Percentiles rank a stretch among this genome's conserved stretches.
These are phyloP conservation scores for Claviceps humidiphila DNA, from an alignment of 2,329 filamentous ascomycete species.

Conservation along the genomic window DNA sequence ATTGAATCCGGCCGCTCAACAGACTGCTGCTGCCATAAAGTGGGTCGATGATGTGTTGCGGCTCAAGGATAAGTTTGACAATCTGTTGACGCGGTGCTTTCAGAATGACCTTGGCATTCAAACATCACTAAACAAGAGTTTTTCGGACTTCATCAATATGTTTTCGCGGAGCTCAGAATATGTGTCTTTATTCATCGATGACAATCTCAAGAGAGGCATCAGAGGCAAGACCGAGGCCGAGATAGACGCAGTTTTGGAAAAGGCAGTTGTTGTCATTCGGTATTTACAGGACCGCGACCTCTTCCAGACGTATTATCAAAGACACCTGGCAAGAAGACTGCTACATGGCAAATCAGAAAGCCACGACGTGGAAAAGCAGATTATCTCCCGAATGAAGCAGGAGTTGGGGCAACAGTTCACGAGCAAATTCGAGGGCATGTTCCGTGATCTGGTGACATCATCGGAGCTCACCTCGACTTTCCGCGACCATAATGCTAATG, in stretches of 20 bases:
- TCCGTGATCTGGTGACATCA: slow-evolving; percentile 86
- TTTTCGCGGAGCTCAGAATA: slow-evolving; percentile 79
- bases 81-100: slow-evolving; percentile 62
- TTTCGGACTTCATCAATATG: slow-evolving; percentile 86
- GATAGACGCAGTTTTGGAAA: slow-evolving; percentile 72
- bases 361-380: slow-evolving; percentile 84
- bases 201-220: slow-evolving; percentile 87
- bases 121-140: slow-evolving; percentile 72
- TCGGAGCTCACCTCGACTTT: slow-evolving; percentile 70
- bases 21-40: slow-evolving; percentile 76
- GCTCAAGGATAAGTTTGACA: slow-evolving; percentile 83
- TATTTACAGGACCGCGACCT: slow-evolving; percentile 88
- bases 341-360: slow-evolving; percentile 83
- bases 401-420: slow-evolving; percentile 94
- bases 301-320: slow-evolving; percentile 97
- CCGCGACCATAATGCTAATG: slow-evolving; percentile 47
- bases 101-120: slow-evolving; percentile 63
- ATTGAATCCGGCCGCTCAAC: slow-evolving; percentile 49
- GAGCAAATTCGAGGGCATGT: slow-evolving; percentile 88
- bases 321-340: slow-evolving; percentile 78
- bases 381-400: slow-evolving; percentile 94
- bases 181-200: slow-evolving; percentile 91
- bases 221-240: slow-evolving; percentile 86
- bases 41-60: slow-evolving; percentile 88
- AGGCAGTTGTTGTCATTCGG: slow-evolving; percentile 74